Conservation (phyloP, 768 basidiomycete species). For the Naganishia vaughanmartiniae region DNA sequence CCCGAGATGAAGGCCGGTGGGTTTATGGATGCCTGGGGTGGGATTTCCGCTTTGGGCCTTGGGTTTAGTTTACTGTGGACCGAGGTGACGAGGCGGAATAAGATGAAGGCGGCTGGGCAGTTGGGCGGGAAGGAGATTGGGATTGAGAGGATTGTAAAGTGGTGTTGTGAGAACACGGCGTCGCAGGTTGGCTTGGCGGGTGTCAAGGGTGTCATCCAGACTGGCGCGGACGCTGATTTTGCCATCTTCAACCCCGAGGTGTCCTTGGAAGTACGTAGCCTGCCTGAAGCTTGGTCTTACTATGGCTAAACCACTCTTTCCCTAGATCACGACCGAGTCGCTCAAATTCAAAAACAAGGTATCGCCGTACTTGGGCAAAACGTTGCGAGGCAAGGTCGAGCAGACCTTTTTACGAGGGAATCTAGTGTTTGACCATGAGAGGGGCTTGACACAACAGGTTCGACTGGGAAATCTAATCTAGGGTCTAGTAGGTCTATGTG, state of each 20-base stretch:
- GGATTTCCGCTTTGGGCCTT: conserved; percentile 84
- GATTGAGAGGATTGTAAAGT: conserved; percentile 66
- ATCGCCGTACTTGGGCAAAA: conserved; percentile 79
- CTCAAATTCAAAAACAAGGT: conserved; percentile 92
- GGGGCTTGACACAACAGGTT: conserved; percentile 12
- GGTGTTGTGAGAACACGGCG: conserved; percentile 73
- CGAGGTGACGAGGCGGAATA: conserved; percentile 63
- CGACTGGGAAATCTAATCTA: conserved; percentile 29
- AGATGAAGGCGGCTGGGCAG: conserved; percentile 28
- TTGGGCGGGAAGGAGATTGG: conserved; percentile 48
- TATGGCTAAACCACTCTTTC: neutral
- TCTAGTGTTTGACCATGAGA: conserved; percentile 59
- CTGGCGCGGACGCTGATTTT: conserved; percentile 81
- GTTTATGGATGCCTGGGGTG: conserved; percentile 90
- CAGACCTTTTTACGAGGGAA: conserved; percentile 76
- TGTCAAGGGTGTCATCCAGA: conserved; percentile 68
- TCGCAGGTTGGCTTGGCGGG: conserved; percentile 70
- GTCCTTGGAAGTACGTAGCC: conserved; percentile 36
- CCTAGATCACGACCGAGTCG: conserved; percentile 67
- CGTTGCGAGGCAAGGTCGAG: conserved; percentile 67
- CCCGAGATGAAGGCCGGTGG: conserved; percentile 72
- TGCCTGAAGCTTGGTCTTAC: too few species aligned
- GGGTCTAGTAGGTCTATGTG: conserved; percentile 11
- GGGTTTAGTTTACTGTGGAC: conserved; percentile 88
- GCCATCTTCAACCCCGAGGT: conserved; percentile 72